Evolutionary conservation across 345 rosid species (phyloP), one percentile per base, ranked within the genome.

Genomic region (Eucalyptus brandiana): DNA sequence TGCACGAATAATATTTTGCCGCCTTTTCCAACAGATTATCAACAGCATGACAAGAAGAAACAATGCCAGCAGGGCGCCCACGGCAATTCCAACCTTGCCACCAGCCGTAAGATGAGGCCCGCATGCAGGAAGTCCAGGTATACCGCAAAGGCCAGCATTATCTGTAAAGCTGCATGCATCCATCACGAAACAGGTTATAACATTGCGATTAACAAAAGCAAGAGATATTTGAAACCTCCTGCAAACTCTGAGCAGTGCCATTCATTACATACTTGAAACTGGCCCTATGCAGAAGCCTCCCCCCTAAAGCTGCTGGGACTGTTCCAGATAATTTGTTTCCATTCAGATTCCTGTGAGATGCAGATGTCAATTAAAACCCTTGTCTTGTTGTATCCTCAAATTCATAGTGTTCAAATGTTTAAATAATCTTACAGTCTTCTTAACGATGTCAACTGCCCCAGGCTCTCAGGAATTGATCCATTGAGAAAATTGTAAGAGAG

Each of bases 121-220:
- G 15, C 99, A 98, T 10, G 95, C 86, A 37, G 90, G 96, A 87
- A 98, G 95, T 47, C 99, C 99, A 4, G 99, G 99, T 90, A 97
- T 97, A 50, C 99, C 99, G 45, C 99, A 98, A 49, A 98, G 96
- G 69, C 99, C 99, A 86, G 95, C 91, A 93, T 98, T 98, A 91
- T 97, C 99, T 6, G 99, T 98, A 89, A 98, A 96, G 92, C 99
- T 98, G 96, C 53, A 34, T 37, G n/a, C 32, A 24, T 62, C 44
- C 19, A 58, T 42, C 24, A 48, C 17, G 48, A 60, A 62, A 21
- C 85, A 76, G 24, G 47, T 76, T 76, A 76, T 44, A 23, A 37
- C 85, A 76, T 6, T 6, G 16, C 5, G 3, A 23, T 76, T 40
- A 76, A 40, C 47, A 40, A 76, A 76, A 76, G 9, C 47, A 76